phyloP scores from a whole-genome alignment of 306 rosid species.

The Cercis canadensis region DNA sequence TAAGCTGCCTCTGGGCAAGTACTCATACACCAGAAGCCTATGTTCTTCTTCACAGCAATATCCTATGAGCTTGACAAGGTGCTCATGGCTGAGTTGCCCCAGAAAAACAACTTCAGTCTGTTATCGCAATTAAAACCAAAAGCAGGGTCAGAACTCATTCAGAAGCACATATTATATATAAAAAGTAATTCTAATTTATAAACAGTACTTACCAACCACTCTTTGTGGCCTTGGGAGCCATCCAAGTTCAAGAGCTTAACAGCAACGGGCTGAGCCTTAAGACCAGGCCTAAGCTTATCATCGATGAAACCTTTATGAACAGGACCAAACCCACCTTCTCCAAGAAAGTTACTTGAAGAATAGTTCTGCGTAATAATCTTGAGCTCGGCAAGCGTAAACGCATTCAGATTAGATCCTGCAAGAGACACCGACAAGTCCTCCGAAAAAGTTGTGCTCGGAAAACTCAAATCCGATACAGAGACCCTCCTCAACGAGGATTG shows the following conservation, averaged over 20 bases:
- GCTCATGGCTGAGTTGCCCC: slow-evolving; percentile 84
- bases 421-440: slow-evolving; percentile 88
- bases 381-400: slow-evolving; percentile 75
- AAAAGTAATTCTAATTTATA: too few species aligned
- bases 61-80: slow-evolving; percentile 89
- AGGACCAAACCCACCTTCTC: slow-evolving; percentile 99
- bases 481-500: slow-evolving; percentile 62
- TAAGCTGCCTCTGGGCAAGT: slow-evolving; percentile 95
- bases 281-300: slow-evolving; percentile 76
- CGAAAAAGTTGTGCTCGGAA: slow-evolving; percentile 61
- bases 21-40: slow-evolving; percentile 79
- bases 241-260: slow-evolving; percentile 89
- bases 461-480: slow-evolving; percentile 70
- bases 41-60: slow-evolving; percentile 97
- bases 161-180: not conserved
- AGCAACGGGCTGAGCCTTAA: slow-evolving; percentile 90
- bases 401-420: slow-evolving; percentile 75
- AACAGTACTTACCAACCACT: slow-evolving; percentile 85
- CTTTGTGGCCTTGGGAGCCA: slow-evolving; percentile 91
- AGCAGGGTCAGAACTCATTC: slow-evolving; percentile 20
- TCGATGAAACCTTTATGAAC: slow-evolving; percentile 95
- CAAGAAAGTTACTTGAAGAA: slow-evolving; percentile 71
- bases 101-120: slow-evolving; percentile 95
- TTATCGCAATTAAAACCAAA: slow-evolving; percentile 9
- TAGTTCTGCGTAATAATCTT: slow-evolving; percentile 81